Evolutionary conservation across 129 eudicot genomes (phyloP).

Genomic region (Arctium minus): DNA sequence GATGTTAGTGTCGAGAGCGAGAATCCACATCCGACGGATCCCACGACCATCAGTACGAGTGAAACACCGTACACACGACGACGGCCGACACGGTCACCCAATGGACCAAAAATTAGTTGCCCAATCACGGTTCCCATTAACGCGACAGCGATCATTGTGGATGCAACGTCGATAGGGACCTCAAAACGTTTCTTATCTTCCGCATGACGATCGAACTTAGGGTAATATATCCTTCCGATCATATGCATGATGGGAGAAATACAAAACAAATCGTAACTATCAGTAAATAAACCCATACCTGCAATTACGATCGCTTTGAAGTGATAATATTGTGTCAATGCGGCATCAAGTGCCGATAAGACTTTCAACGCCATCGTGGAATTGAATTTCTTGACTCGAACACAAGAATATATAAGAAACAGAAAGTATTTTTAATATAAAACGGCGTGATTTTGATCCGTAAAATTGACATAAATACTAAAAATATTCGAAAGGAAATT

Average conservation of each 20-base stretch:
- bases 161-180: constrained; percentile 20
- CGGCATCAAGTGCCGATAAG: constrained; percentile 44
- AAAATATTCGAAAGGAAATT: constrained; percentile 5
- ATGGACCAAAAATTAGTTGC: constrained; percentile 39
- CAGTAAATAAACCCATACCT: constrained; percentile 58
- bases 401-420: constrained; percentile 6
- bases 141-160: constrained; percentile 28
- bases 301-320: constrained; percentile 56
- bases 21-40: constrained; percentile 44
- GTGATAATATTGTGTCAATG: constrained; percentile 48
- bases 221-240: constrained; percentile 37
- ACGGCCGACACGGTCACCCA: constrained; percentile 40
- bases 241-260: constrained; percentile 43
- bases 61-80: constrained; percentile 41
- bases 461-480: constrained; percentile 10
- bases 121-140: constrained; percentile 49
- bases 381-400: neutral
- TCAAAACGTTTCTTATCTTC: neutral
- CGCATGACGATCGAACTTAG: neutral
- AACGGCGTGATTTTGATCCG: neutral
- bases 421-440: neutral
- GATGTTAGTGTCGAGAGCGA: constrained; percentile 26
- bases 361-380: constrained; percentile 26
- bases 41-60: constrained; percentile 34
- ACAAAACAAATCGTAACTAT: constrained; percentile 52